These are phyloP conservation scores for Fusarium multiceps DNA, from an alignment of 2,329 filamentous ascomycete species.

Conservation along the genomic window DNA sequence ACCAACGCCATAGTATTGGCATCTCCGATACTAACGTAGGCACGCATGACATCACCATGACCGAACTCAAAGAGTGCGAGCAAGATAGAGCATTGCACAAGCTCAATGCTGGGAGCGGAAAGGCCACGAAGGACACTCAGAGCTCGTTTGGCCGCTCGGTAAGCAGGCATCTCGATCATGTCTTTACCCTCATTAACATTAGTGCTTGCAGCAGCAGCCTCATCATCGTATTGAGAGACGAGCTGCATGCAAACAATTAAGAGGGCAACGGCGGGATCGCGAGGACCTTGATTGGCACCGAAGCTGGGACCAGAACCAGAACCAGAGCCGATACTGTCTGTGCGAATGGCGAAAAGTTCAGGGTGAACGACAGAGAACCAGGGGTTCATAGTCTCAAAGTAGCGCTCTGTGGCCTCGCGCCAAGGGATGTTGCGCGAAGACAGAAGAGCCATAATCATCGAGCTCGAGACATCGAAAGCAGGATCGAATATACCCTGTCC, in stretches of 20 bases:
- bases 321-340: constrained; percentile 21
- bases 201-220: constrained; percentile 46
- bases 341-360: constrained; percentile 51
- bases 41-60: constrained; percentile 55
- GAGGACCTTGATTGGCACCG: constrained; percentile 30
- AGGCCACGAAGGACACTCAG: constrained; percentile 52
- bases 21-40: constrained; percentile 57
- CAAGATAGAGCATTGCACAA: constrained; percentile 56
- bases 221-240: constrained; percentile 53
- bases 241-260: constrained; percentile 58
- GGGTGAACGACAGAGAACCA: constrained; percentile 58
- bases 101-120: constrained; percentile 52
- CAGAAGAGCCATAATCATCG: constrained; percentile 55
- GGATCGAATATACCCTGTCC: constrained; percentile 47
- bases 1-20: constrained; percentile 52
- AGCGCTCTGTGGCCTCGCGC: constrained; percentile 52
- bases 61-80: constrained; percentile 59
- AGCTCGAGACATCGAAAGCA: constrained; percentile 50
- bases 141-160: constrained; percentile 54
- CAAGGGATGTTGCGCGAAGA: constrained; percentile 51
- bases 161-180: constrained; percentile 55
- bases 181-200: constrained; percentile 48
- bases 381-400: constrained; percentile 56
- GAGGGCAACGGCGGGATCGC: constrained; percentile 51
- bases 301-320: constrained; percentile 22